Evolutionary conservation across 257 asterid species (phyloP).

Genomic region (Perilla frutescens): DNA sequence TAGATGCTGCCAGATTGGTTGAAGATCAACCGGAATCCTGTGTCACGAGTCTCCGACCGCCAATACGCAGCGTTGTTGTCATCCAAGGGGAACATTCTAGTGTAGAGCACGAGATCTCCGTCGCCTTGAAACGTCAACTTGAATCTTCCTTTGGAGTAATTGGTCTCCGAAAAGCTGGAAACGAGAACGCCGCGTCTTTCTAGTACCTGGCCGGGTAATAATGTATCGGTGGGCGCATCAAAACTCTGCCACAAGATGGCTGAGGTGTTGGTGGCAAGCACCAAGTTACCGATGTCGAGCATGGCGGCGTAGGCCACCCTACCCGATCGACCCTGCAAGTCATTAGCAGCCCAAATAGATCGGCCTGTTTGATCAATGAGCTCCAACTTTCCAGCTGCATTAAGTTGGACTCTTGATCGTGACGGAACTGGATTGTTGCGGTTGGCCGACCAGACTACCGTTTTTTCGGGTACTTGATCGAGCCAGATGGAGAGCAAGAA

Average conservation of each 20-base stretch:
- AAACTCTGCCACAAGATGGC: conserved; percentile 42
- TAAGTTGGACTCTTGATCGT: conserved; percentile 40
- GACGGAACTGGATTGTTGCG: conserved; percentile 30
- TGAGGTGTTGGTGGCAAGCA: conserved; percentile 25
- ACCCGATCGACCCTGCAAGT: background rate
- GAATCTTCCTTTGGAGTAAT: conserved; percentile 36
- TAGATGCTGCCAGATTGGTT: conserved; percentile 41
- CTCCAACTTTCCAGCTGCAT: conserved; percentile 22
- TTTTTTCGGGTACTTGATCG: conserved; percentile 37
- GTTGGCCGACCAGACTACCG: conserved; percentile 51
- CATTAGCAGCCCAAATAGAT: conserved; percentile 20
- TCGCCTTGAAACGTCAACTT: conserved; percentile 26
- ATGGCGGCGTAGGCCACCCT: conserved; percentile 37
- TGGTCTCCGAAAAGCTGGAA: conserved; percentile 31
- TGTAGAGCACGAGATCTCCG: conserved; percentile 40
- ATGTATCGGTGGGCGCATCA: conserved; percentile 40
- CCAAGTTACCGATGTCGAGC: conserved; percentile 47
- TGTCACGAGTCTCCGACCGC: background rate
- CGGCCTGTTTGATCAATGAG: conserved; percentile 32
- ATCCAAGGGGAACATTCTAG: conserved; percentile 33
- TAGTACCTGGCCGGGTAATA: conserved; percentile 37
- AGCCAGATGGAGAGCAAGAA: conserved; percentile 53
- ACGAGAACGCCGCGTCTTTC: background rate
- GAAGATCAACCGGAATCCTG: conserved; percentile 39
- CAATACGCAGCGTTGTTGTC: conserved; percentile 8